Conservation (phyloP, 257 asterid genomes). For the Catharanthus roseus region DNA sequence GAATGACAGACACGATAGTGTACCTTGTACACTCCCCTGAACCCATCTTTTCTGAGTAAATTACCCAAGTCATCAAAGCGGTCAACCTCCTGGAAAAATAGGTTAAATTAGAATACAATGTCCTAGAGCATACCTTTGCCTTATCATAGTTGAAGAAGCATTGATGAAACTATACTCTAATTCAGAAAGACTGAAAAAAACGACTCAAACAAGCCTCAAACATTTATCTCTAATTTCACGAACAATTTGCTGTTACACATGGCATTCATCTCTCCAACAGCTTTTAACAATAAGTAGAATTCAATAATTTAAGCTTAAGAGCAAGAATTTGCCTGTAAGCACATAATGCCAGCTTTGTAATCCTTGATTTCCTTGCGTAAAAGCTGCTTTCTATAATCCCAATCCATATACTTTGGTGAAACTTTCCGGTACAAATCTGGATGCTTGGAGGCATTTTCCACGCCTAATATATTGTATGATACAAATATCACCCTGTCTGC, state of each 20-base stretch:
- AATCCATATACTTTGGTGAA: conserved; percentile 45
- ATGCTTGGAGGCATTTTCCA: conserved; percentile 59
- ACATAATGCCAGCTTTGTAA: conserved; percentile 58
- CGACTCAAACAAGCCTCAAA: too few species aligned
- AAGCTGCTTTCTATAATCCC: conserved; percentile 64
- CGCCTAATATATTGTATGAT: conserved; percentile 80
- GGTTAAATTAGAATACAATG: background rate
- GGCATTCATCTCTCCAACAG: too few species aligned
- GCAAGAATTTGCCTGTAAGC: conserved; percentile 60
- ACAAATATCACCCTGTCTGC: conserved; percentile 62
- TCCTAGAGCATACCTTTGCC: background rate
- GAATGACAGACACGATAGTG: conserved; percentile 11
- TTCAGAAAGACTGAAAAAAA: too few species aligned
- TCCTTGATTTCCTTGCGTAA: conserved; percentile 49
- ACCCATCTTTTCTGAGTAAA: conserved; percentile 64
- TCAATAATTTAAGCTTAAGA: conserved; percentile 5
- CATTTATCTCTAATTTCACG: background rate
- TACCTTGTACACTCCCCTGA: conserved; percentile 72
- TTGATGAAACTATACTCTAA: background rate
- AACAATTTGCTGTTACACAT: too few species aligned
- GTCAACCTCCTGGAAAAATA: conserved; percentile 73
- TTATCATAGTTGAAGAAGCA: background rate
- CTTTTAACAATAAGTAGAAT: background rate
- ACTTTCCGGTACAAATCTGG: conserved; percentile 51
- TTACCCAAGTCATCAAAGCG: conserved; percentile 53